phyloP scores from a whole-genome alignment of 2,329 filamentous ascomycete genomes.

The Leptographium galeiforme region DNA sequence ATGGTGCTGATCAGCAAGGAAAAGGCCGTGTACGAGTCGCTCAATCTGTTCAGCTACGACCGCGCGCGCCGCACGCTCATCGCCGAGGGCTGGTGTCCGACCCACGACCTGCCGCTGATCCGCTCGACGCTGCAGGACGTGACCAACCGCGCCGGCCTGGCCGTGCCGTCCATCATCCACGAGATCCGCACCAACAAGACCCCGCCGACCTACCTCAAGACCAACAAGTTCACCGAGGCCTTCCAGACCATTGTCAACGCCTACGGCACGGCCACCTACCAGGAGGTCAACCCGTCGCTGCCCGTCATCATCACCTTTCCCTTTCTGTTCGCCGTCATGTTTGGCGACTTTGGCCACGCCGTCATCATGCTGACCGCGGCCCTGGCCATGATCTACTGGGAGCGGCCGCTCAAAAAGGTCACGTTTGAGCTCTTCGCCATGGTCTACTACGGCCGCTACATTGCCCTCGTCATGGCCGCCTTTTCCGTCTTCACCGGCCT shows the following conservation, averaged over 20 bases:
- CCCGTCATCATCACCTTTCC: conserved; percentile 96
- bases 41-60: conserved; percentile 96
- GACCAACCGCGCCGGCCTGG: conserved; percentile 86
- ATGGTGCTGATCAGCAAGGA: conserved; percentile 97
- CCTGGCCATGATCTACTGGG: conserved; percentile 89
- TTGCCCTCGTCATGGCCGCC: conserved; percentile 93
- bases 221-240: conserved; percentile 94
- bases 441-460: conserved; percentile 98
- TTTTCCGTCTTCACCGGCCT: conserved; percentile 96
- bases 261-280: conserved; percentile 94
- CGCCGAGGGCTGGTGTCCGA: conserved; percentile 94
- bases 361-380: conserved; percentile 76
- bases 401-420: conserved; percentile 86
- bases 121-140: conserved; percentile 92
- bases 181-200: conserved; percentile 96
- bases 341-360: conserved; percentile 93
- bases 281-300: conserved; percentile 90
- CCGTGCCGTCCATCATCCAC: conserved; percentile 97
- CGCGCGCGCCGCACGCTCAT: conserved; percentile 91
- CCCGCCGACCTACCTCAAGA: conserved; percentile 92
- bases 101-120: conserved; percentile 76
- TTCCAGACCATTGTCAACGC: conserved; percentile 99
- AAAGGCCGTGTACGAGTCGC: conserved; percentile 89
- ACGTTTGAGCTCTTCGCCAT: conserved; percentile 89
- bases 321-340: conserved; percentile 99